Percentiles rank a stretch among this genome's conserved stretches.
phyloP scores from a whole-genome alignment of 129 eudicot genomes.

The Lonicera japonica region DNA sequence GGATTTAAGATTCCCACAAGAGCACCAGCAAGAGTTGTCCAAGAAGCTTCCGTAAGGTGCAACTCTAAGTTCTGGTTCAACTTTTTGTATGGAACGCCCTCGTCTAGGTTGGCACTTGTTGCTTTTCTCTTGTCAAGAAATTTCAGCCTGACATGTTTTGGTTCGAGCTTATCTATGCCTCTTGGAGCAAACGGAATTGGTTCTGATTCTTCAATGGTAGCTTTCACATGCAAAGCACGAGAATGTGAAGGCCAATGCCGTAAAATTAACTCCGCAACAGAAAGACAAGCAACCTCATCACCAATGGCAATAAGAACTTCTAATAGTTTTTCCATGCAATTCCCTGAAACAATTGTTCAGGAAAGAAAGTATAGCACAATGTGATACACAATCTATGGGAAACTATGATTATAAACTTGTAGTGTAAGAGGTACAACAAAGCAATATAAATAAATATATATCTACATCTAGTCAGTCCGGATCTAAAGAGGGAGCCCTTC shows the following conservation, averaged over 20 bases:
- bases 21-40: conserved; percentile 62
- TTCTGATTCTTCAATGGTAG: conserved; percentile 74
- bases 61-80: conserved; percentile 44
- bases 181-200: conserved; percentile 77
- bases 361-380: conserved; percentile 11
- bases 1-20: conserved; percentile 52
- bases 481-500: too few species aligned
- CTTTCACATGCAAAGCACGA: conserved; percentile 82
- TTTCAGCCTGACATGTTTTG: conserved; percentile 69
- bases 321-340: conserved; percentile 96
- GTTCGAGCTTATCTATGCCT: conserved; percentile 93
- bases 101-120: conserved; percentile 29
- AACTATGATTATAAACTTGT: not conserved
- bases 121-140: conserved; percentile 69
- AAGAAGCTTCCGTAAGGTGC: conserved; percentile 63
- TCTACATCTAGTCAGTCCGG: too few species aligned
- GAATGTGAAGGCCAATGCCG: conserved; percentile 96
- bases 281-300: conserved; percentile 89
- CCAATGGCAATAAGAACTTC: conserved; percentile 98
- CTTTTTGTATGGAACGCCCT: conserved; percentile 38
- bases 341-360: conserved; percentile 57
- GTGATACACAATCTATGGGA: not conserved
- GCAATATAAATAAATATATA: too few species aligned
- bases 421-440: not conserved
- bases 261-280: conserved; percentile 74